Base-by-base conservation (phyloP, 2,329 filamentous ascomycete species). In the Fusarium sp. region DNA sequence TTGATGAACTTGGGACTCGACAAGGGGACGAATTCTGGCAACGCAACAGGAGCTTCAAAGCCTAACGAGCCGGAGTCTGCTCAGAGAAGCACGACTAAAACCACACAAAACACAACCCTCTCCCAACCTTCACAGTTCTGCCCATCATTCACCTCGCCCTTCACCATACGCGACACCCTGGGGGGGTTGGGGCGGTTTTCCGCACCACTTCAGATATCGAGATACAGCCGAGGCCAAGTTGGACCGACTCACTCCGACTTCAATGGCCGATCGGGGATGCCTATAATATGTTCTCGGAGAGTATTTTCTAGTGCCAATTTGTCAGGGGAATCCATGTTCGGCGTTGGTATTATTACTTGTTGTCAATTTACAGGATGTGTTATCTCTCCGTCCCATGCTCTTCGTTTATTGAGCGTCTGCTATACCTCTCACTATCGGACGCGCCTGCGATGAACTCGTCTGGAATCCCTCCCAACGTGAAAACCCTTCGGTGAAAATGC, bases 241-340 rank as follows among this genome's bases (percentile, higher is more conserved):
- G 70, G 70, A 70, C 69, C 27, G 70, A 72, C 27, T 66, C 70
- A 13, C 22, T 73, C 11, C 40, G 65, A 2, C 47, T 72, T 6
- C 70, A 72, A 27, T 72, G 70, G 70, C 70, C 70, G 2, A 61
- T 72, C 5, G 70, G 70, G 1, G 70, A 72, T 31, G 66, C 70
- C 3, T 66, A 70, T 16, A 70, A 72, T 34, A 73, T 72, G 70
- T 72, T 72, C 45, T 66, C 70, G 2, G 70, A 72, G 50, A 59
- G 42, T n/a, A 74, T 72, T 1, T 72, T 71, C 56, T 63, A 72
- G 61, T 10, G 13, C 18, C 24, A n/a, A 16, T 54, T 13, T 27
- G 14, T 27, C 27, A 29, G 27, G 29, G 14, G 18, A 18, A 29
- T 31, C 18, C 5, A 31, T 50, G 20, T 9, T 50, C 22, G 45